A percentile compares a stretch with the other conserved stretches of the same genome.
Evolutionary conservation across 108 stramenopile genomes (phyloP).

Genomic region (Cyclotella distinguenda): DNA sequence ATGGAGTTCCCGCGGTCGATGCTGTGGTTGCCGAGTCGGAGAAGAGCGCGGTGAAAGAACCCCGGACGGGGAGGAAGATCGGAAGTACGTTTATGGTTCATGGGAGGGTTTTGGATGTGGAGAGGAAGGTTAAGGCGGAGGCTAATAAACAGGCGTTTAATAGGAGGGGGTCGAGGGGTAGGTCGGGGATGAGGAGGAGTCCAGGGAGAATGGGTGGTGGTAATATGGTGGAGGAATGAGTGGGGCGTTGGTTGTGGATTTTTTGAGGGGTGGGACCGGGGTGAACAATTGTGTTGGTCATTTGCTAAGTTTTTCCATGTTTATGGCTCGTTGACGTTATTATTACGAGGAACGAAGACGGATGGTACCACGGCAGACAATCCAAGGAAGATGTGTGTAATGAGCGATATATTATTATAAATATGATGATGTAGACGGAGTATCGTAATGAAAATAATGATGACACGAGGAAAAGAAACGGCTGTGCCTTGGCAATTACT

Average conservation of each 20-base stretch:
- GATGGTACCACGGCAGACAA: too few species aligned
- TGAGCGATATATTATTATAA: too few species aligned
- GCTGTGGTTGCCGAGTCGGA: conserved; percentile 56
- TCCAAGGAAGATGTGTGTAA: too few species aligned
- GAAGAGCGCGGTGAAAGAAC: conserved; percentile 37
- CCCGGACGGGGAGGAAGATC: conserved; percentile 35
- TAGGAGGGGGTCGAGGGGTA: conserved; percentile 26
- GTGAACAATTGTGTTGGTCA: not conserved
- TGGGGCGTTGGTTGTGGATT: not conserved
- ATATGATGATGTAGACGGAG: too few species aligned
- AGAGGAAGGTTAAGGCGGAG: conserved; percentile 29
- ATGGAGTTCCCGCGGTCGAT: conserved; percentile 63
- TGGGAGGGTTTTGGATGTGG: conserved; percentile 46
- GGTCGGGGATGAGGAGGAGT: conserved; percentile 22
- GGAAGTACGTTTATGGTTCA: conserved; percentile 43
- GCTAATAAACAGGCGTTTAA: conserved; percentile 18
- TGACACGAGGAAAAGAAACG: too few species aligned
- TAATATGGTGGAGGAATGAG: not conserved
- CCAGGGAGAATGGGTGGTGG: conserved; percentile 25
- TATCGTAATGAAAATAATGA: too few species aligned
- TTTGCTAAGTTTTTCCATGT: not conserved
- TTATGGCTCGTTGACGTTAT: too few species aligned
- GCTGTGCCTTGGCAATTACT: too few species aligned
- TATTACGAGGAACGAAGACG: too few species aligned
- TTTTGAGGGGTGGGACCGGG: not conserved